A percentile compares a stretch with the other conserved stretches of the same genome.
These are phyloP conservation scores for Stachybotrys elegans DNA, from an alignment of 2,329 filamentous ascomycete genomes.

Conservation along the genomic window DNA sequence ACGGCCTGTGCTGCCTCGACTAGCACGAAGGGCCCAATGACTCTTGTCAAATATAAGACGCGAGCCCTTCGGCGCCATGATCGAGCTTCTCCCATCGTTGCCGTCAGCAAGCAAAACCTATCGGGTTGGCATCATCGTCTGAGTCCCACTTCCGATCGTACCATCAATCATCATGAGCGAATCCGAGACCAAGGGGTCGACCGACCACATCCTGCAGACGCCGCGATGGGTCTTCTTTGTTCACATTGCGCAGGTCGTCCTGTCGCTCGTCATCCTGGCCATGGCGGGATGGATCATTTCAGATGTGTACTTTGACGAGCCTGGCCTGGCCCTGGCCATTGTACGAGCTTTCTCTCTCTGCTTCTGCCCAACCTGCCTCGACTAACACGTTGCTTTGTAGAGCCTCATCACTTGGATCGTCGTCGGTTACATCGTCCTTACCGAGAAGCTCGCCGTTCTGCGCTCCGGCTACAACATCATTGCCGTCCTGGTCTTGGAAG, in stretches of 20 bases:
- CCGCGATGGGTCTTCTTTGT: conserved; percentile 38
- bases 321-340: conserved; percentile 35
- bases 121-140: too few species aligned
- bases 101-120: too few species aligned
- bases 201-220: conserved; percentile 30
- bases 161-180: conserved; percentile 14
- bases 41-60: too few species aligned
- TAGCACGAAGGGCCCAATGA: too few species aligned
- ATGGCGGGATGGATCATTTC: conserved; percentile 36
- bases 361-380: not conserved
- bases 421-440: conserved; percentile 33
- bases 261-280: conserved; percentile 38
- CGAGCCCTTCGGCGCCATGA: too few species aligned
- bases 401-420: conserved; percentile 40
- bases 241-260: conserved; percentile 34
- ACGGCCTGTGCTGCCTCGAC: too few species aligned
- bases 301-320: conserved; percentile 30
- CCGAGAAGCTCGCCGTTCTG: conserved; percentile 32
- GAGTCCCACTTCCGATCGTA: too few species aligned
- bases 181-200: conserved; percentile 7
- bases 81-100: too few species aligned
- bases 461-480: conserved; percentile 36
- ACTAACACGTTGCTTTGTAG: conserved; percentile 20
- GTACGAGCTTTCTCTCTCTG: conserved; percentile 22
- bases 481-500: conserved; percentile 38